A percentile compares a stretch with the other conserved stretches of the same genome.
Conservation (phyloP, 371 early-diverging fungal species). For the Actinomortierella wolfii region DNA sequence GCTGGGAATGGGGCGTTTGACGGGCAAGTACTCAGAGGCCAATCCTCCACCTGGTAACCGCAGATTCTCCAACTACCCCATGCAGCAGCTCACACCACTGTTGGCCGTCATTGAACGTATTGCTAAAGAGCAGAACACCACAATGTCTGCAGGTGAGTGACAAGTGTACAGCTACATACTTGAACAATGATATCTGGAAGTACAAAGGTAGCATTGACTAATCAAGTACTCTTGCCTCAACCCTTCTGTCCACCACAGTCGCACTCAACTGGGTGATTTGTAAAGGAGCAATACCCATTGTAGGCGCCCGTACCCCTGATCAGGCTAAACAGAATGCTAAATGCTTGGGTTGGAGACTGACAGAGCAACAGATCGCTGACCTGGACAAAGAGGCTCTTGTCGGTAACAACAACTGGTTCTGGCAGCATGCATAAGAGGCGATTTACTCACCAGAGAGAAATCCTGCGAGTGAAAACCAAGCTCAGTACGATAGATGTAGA, state of each 20-base stretch:
- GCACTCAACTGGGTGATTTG: conserved; percentile 39
- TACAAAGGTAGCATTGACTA: neutral
- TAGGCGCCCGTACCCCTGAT: conserved; percentile 56
- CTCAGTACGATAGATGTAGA: too few species aligned
- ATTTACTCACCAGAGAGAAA: too few species aligned
- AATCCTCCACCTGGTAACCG: conserved; percentile 47
- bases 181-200: neutral
- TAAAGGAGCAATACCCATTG: conserved; percentile 59
- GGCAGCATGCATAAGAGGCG: conserved; percentile 61
- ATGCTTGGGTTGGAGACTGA: conserved; percentile 56
- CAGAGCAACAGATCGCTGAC: conserved; percentile 51
- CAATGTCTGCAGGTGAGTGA: conserved; percentile 50
- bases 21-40: conserved; percentile 53
- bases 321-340: conserved; percentile 56
- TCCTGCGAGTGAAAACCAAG: too few species aligned
- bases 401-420: conserved; percentile 48
- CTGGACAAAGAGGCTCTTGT: conserved; percentile 51
- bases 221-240: neutral
- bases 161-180: neutral
- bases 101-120: conserved; percentile 36
- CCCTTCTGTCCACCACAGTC: conserved; percentile 5
- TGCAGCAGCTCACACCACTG: conserved; percentile 33
- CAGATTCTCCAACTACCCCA: conserved; percentile 33
- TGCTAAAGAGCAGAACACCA: conserved; percentile 47
- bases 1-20: conserved; percentile 55